These are phyloP conservation scores for Quercus variabilis DNA, from an alignment of 306 rosid genomes.

Conservation along the genomic window DNA sequence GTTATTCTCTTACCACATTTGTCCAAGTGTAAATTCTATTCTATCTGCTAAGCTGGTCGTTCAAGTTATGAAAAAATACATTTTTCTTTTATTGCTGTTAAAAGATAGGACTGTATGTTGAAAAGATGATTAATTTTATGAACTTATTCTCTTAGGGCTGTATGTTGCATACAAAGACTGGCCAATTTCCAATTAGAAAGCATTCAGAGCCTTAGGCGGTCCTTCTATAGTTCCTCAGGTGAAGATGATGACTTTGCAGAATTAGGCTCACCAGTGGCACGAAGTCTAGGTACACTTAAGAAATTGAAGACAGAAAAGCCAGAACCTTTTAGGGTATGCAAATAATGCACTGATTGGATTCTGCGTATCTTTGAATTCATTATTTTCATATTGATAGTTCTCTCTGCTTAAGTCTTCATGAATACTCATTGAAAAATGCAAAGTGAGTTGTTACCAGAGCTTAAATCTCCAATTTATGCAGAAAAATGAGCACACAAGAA, in stretches of 20 bases:
- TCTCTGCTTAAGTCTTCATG: background rate
- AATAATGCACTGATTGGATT: background rate
- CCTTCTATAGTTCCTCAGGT: conserved; percentile 1
- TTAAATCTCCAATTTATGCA: conserved; percentile 10
- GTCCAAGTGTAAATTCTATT: no score
- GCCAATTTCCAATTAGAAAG: background rate
- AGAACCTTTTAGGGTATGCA: conserved; percentile 19
- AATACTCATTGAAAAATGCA: background rate
- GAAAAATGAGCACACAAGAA: background rate
- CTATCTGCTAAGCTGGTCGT: background rate
- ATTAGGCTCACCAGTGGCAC: conserved; percentile 8
- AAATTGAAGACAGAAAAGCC: conserved; percentile 28
- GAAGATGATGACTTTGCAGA: conserved; percentile 15
- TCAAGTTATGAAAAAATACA: background rate
- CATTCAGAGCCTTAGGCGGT: background rate
- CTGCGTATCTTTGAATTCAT: background rate
- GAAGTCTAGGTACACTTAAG: background rate
- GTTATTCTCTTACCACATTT: no score
- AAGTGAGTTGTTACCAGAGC: background rate
- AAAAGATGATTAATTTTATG: background rate
- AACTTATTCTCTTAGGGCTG: background rate
- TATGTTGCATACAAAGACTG: background rate
- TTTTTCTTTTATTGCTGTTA: background rate
- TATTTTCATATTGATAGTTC: background rate
- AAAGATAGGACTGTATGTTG: background rate